A percentile compares a stretch with the other conserved stretches of the same genome.
phyloP scores from a whole-genome alignment of 1,284 basidiomycete species.

The Tylopilus sp. region DNA sequence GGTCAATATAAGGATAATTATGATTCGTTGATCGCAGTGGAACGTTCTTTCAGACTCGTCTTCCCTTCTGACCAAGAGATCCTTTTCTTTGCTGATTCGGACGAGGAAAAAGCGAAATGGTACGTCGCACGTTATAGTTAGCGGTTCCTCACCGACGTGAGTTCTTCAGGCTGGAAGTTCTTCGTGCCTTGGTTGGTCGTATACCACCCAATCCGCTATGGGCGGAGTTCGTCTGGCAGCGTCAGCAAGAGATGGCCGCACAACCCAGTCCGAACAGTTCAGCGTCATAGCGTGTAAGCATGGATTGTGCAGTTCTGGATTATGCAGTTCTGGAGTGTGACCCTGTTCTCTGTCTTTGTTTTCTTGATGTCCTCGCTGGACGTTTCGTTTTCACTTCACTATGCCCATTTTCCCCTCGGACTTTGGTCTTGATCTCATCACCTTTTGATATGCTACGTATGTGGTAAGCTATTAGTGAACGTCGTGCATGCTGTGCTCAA shows the following conservation, averaged over 20 bases:
- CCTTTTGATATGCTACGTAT: constrained; percentile 20
- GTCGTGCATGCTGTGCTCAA: constrained; percentile 10
- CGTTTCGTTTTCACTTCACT: constrained; percentile 8
- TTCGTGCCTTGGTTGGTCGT: constrained; percentile 74
- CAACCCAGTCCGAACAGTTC: constrained; percentile 11
- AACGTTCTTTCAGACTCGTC: constrained; percentile 80
- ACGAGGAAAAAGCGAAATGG: constrained; percentile 86
- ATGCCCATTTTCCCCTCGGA: constrained; percentile 1
- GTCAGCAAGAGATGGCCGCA: constrained; percentile 47
- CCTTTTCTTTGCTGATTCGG: constrained; percentile 86
- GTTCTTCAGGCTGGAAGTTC: constrained; percentile 67
- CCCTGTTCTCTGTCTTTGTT: not conserved
- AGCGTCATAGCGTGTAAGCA: constrained; percentile 7
- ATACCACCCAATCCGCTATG: constrained; percentile 87
- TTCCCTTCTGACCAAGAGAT: constrained; percentile 83
- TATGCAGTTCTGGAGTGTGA: not conserved
- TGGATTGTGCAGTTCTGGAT: not conserved
- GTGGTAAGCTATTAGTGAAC: constrained; percentile 3
- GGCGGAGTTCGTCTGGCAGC: constrained; percentile 83
- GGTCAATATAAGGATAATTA: constrained; percentile 54
- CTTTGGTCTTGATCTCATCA: not conserved
- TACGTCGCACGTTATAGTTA: constrained; percentile 37
- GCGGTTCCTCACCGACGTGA: constrained; percentile 4
- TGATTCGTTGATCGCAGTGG: constrained; percentile 70
- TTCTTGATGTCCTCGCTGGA: constrained; percentile 9